These are phyloP conservation scores for Podospora tetraspora DNA, from an alignment of 495 filamentous ascomycete genomes.

Conservation along the genomic window DNA sequence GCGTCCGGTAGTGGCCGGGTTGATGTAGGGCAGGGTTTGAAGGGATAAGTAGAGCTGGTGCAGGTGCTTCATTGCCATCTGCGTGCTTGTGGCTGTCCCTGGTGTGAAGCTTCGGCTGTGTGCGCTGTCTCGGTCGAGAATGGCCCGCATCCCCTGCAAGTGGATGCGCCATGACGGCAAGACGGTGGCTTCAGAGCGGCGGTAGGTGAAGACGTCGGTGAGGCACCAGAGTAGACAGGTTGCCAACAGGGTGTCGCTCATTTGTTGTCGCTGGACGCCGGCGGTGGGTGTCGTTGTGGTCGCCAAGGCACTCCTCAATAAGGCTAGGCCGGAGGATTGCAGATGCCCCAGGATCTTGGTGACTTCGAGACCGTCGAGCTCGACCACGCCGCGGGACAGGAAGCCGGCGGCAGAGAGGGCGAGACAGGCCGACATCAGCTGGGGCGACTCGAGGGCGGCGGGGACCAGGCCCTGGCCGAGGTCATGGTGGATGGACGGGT, in stretches of 20 bases:
- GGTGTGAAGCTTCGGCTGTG: constrained; percentile 1
- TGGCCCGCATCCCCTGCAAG: constrained; percentile 16
- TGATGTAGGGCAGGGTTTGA: constrained; percentile 18
- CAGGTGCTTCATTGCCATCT: constrained; percentile 20
- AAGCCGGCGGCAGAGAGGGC: constrained; percentile 20
- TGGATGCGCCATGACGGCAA: constrained; percentile 23
- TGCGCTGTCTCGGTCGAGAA: constrained; percentile 11
- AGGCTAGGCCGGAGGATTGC: constrained; percentile 18
- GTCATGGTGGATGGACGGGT: constrained; percentile 21
- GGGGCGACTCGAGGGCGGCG: constrained; percentile 18
- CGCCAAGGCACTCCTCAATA: constrained; percentile 13
- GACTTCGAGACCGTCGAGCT: constrained; percentile 16
- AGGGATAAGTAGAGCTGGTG: constrained; percentile 20
- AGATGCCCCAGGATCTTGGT: constrained; percentile 17
- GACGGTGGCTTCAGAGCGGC: constrained; percentile 10
- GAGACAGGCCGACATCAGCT: constrained; percentile 21
- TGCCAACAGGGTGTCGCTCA: constrained; percentile 19
- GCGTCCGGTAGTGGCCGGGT: background rate
- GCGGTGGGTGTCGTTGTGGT: background rate
- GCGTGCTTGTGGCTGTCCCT: constrained; percentile 1
- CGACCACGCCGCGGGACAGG: constrained; percentile 15
- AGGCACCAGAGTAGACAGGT: constrained; percentile 23
- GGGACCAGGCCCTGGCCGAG: constrained; percentile 19
- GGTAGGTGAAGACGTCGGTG: constrained; percentile 21
- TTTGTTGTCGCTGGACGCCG: background rate